phyloP scores from a whole-genome alignment of 768 basidiomycete genomes.

The Tylopilus sp. region DNA sequence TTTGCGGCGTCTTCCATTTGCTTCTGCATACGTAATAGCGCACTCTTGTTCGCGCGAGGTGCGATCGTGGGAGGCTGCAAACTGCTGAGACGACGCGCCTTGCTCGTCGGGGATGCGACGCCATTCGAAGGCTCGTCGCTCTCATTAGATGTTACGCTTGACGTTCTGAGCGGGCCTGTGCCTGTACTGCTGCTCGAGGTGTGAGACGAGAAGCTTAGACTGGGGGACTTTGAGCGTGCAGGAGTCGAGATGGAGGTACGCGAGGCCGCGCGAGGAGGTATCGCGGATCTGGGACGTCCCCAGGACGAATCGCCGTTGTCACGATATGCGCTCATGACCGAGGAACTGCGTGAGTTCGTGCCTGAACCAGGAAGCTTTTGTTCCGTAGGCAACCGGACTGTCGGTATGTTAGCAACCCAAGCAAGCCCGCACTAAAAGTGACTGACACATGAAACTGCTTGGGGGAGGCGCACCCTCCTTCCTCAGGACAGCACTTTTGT shows the following conservation, averaged over 20 bases:
- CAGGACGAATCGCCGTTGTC: conserved; percentile 16
- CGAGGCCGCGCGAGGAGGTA: conserved; percentile 41
- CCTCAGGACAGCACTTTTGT: conserved; percentile 42
- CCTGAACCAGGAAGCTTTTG: conserved; percentile 40
- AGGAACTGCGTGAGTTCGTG: conserved; percentile 41
- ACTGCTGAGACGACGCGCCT: conserved; percentile 52
- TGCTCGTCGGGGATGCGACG: conserved; percentile 26
- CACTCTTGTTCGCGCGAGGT: conserved; percentile 74
- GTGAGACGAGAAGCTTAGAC: conserved; percentile 24
- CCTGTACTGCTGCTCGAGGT: conserved; percentile 24
- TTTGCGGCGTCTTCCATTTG: conserved; percentile 38
- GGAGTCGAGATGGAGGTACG: conserved; percentile 28
- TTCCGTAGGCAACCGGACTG: conserved; percentile 46
- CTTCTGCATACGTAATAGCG: conserved; percentile 67
- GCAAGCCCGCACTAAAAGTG: no score
- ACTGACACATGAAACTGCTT: conserved; percentile 69
- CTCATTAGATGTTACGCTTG: conserved; percentile 23
- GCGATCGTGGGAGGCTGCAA: conserved; percentile 55
- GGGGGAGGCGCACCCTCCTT: conserved; percentile 52
- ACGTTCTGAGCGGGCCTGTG: conserved; percentile 27
- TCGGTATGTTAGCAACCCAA: neutral
- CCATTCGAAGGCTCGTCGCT: conserved; percentile 21
- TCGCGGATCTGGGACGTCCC: conserved; percentile 16
- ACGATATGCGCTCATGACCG: conserved; percentile 31
- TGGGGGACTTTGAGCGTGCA: conserved; percentile 16